Base-by-base conservation (phyloP, 83 land plant species). In the Picea abies region DNA sequence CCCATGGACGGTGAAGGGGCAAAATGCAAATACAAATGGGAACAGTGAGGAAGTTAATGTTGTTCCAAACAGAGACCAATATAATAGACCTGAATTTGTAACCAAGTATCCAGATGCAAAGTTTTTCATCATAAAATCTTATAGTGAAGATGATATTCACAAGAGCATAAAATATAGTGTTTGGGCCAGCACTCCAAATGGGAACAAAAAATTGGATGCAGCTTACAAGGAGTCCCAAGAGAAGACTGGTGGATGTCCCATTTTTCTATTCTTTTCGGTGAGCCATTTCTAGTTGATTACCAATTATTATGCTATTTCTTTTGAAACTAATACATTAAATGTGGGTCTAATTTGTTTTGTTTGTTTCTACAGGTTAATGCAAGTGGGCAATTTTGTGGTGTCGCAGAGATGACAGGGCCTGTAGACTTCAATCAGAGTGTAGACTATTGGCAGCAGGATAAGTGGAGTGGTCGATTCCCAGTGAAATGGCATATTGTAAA, bases 101-200 rank as follows among this genome's bases (percentile, higher is more conserved):
- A 80, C 81, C n/a, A 86, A 80, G 23, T 89, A 91, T 47, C 8
- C 72, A 16, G 89, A 92, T 82, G n/a, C n/a, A n/a, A n/a, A n/a
- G n/a, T n/a, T n/a, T n/a, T n/a, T n/a, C n/a, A n/a, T n/a, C n/a
- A n/a, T 96, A 81, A 96, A 96, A 84, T 96, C 98, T n/a, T 96
- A 91, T 85, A 96, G 94, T 84, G 98, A 96, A 83, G 98, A 94
- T 75, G 93, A 96, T 86, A 89, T 96, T 63, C 95, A 95, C 63
- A 96, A 88, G 85, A 96, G 98, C 79, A 94, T 96, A 61, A 95
- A 96, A 58, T 95, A 96, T n/a, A n/a, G n/a, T n/a, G 98, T 96
- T 61, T 96, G 98, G 98, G 92, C 98, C 15, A 96, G 98, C 86
- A 96, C 98, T 61, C 83, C 94, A 52, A 92, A 83, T 80, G 98